Evolutionary conservation across 2,329 filamentous ascomycete genomes (phyloP), one percentile per base, ranked within the genome.

Genomic region (Pyricularia sp.): DNA sequence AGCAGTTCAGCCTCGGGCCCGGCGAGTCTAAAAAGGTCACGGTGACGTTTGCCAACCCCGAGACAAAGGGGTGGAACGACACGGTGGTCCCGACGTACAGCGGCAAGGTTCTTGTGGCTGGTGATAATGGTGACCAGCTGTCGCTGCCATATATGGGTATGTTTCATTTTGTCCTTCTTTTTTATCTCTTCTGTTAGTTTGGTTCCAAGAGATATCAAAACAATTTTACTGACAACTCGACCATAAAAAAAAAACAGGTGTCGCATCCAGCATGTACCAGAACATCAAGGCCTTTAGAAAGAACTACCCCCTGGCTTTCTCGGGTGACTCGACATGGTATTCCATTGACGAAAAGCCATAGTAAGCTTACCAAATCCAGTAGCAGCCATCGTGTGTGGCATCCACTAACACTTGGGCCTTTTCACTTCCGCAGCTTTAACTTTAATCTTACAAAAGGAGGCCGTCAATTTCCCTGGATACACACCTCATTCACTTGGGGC

Each of bases 1-100:
- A 63, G 33, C 53, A 66, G 0, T 70, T 72, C 62, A 68, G 65
- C 9, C 68, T 75, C 8, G 63, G 67, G 57, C 68, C 71, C 1
- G 69, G 71, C n/a, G 65, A 70, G 65, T 71, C 69, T 57, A 70
- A 68, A 62, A 65, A 61, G 35, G 69, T 69, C 55, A 30, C 71
- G 66, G 19, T 74, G 64, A 67, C 68, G 35, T 71, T 75, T 63
- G 67, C 66, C 8, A 69, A 69, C 13, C 71, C 72, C 6, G 31
- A 66, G n/a, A 4, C 2, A n/a, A 62, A 62, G 60, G 66, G 65
- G 2, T 60, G 65, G 9, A 71, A 74, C 62, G 61, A 70, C 2
- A 67, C 67, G 2, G 68, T 67, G 16, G 65, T 76, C 31, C 74
- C 74, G 1, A 64, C 75, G 10, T 76, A 75, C 64, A 73, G 73